phyloP scores from a whole-genome alignment of 345 rosid species.

The Euphorbia lathyris region DNA sequence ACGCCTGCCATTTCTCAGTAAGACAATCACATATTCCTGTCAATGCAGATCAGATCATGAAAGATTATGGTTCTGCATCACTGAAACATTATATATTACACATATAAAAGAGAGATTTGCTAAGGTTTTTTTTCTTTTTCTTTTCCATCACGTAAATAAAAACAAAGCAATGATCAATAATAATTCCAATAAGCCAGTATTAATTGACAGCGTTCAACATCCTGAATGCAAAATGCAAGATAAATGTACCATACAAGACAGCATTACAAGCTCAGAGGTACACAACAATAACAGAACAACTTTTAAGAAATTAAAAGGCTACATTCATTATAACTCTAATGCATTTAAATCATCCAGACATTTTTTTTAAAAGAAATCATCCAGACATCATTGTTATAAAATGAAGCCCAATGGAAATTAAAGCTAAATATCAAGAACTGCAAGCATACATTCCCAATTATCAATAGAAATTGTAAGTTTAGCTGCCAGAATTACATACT shows the following conservation, averaged over 20 bases:
- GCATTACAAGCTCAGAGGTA: neutral
- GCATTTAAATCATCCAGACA: neutral
- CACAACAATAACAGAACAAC: neutral
- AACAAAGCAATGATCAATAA: neutral
- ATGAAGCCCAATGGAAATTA: neutral
- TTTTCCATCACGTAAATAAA: neutral
- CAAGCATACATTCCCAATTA: neutral
- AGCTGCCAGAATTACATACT: neutral
- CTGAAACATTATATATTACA: neutral
- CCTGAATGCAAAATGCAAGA: neutral
- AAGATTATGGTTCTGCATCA: neutral
- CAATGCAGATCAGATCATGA: constrained; percentile 23
- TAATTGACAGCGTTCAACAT: neutral
- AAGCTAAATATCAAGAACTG: neutral
- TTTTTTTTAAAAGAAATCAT: no score
- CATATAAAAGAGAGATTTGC: neutral
- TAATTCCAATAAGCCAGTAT: neutral
- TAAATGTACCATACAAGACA: neutral
- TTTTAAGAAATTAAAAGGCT: neutral
- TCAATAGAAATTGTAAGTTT: neutral
- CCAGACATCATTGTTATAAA: neutral
- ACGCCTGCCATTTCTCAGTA: constrained; percentile 81
- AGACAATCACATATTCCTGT: constrained; percentile 89
- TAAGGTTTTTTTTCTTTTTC: neutral
- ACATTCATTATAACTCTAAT: neutral